Conservation (phyloP, 495 filamentous ascomycete species). For the Neurospora pannonica region DNA sequence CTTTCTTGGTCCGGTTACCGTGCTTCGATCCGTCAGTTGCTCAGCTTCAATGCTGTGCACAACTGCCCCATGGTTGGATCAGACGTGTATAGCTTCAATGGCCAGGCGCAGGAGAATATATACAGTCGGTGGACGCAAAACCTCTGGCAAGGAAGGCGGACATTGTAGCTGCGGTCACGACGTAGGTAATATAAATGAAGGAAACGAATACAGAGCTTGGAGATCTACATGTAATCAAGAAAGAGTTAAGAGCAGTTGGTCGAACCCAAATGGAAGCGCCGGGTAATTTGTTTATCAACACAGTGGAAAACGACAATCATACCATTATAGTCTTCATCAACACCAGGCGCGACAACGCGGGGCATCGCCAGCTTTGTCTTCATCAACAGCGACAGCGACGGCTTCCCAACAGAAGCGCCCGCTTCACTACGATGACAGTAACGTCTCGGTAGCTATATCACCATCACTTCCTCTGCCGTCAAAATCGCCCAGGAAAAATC, state of each 20-base stretch:
- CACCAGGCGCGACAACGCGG: background rate
- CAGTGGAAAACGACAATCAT: background rate
- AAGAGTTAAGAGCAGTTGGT: background rate
- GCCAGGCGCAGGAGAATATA: conserved; percentile 60
- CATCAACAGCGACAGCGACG: no score
- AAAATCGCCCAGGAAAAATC: background rate
- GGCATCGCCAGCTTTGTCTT: background rate
- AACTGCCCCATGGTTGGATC: conserved; percentile 74
- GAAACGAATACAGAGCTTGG: background rate
- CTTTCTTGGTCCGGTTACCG: conserved; percentile 64
- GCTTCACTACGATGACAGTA: background rate
- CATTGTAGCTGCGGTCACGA: background rate
- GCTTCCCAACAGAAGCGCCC: no score
- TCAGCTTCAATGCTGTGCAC: conserved; percentile 69
- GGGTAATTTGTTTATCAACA: background rate
- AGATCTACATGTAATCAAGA: no score
- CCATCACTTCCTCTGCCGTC: background rate
- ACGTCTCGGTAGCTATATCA: background rate
- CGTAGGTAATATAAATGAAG: background rate
- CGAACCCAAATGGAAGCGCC: background rate
- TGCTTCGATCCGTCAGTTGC: conserved; percentile 55
- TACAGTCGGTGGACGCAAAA: conserved; percentile 19
- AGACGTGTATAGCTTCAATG: conserved; percentile 73
- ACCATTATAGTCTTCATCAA: background rate
- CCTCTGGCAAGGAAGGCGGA: background rate